These are phyloP conservation scores for Potentilla sterilis DNA, from an alignment of 306 rosid genomes.

Conservation along the genomic window DNA sequence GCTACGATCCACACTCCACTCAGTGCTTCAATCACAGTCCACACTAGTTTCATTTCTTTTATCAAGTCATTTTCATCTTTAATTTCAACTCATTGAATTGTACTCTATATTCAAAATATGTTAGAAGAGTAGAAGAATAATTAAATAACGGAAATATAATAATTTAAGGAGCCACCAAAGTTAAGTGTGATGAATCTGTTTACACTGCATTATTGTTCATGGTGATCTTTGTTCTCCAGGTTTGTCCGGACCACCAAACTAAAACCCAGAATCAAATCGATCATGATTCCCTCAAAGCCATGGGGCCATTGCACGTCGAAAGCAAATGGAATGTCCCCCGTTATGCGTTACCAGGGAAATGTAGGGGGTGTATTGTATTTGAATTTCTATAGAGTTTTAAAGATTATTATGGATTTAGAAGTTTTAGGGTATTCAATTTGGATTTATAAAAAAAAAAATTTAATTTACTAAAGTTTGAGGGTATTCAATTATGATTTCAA, in stretches of 20 bases:
- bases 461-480: no score
- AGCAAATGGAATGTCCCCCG: slow-evolving; percentile 2
- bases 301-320: background rate
- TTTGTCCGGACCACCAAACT: background rate
- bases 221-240: background rate
- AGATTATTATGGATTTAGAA: no score
- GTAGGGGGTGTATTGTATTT: no score
- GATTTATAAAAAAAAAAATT: no score
- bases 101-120: no score
- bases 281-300: background rate
- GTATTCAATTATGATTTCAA: no score
- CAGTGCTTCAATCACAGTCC: background rate
- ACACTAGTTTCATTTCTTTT: background rate
- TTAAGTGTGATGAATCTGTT: background rate
- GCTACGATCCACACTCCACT: slow-evolving; percentile 4
- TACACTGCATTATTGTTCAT: background rate
- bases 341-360: background rate
- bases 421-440: no score
- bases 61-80: background rate
- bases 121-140: background rate
- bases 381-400: no score
- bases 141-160: background rate
- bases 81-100: no score
- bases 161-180: background rate
- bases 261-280: background rate